phyloP scores from a whole-genome alignment of 2,329 filamentous ascomycete genomes.

The Ascochyta pisi region DNA sequence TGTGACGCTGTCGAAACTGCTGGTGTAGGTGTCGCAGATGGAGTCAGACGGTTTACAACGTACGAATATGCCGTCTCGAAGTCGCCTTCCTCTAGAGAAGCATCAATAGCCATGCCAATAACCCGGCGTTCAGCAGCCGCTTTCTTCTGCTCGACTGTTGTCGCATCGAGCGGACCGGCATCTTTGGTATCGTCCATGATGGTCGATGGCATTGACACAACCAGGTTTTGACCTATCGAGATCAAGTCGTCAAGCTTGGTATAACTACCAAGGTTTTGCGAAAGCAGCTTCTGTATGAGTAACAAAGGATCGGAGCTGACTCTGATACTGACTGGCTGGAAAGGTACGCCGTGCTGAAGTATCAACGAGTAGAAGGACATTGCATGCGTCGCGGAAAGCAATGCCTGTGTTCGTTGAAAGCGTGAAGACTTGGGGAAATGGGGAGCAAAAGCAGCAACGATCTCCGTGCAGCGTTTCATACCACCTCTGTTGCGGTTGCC shows the following conservation, averaged over 20 bases:
- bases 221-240: constrained; percentile 71
- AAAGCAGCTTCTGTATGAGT: constrained; percentile 74
- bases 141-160: constrained; percentile 41
- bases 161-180: constrained; percentile 40
- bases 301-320: constrained; percentile 77
- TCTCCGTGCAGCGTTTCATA: constrained; percentile 72
- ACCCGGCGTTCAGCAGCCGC: constrained; percentile 68
- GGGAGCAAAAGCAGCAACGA: constrained; percentile 67
- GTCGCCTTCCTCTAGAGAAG: constrained; percentile 76
- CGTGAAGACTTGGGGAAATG: constrained; percentile 62
- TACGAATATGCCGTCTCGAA: constrained; percentile 90
- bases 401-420: constrained; percentile 65
- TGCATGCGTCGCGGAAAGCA: constrained; percentile 76
- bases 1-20: constrained; percentile 32
- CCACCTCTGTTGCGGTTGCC: constrained; percentile 78
- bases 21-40: constrained; percentile 35
- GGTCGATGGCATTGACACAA: constrained; percentile 49
- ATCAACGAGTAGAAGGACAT: constrained; percentile 79
- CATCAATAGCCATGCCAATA: constrained; percentile 80
- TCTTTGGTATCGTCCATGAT: constrained; percentile 58
- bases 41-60: constrained; percentile 71
- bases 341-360: constrained; percentile 79
- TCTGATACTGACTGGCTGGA: constrained; percentile 79
- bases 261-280: constrained; percentile 77
- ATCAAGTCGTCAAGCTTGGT: constrained; percentile 77